These are phyloP conservation scores for Adenanthera pavonina DNA, from an alignment of 306 rosid genomes.

Conservation along the genomic window DNA sequence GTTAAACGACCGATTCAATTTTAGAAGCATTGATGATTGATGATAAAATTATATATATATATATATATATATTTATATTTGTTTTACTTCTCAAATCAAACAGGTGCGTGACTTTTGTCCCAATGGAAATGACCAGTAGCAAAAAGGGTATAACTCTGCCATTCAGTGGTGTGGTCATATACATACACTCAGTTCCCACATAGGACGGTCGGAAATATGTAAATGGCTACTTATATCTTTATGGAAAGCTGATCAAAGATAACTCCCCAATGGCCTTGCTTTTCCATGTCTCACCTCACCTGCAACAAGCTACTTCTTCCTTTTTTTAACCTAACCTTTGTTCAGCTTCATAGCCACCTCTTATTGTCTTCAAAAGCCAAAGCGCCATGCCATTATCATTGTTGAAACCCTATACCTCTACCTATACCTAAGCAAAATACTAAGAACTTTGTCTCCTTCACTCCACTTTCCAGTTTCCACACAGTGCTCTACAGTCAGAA, in stretches of 20 bases:
- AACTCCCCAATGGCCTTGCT: conserved; percentile 2
- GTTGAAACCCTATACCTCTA: not conserved
- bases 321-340: not conserved
- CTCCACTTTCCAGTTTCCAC: too few species aligned
- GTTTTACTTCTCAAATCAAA: not conserved
- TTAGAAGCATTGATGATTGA: too few species aligned
- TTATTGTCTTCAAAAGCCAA: conserved; percentile 34
- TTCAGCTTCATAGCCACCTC: conserved; percentile 28
- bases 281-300: not conserved
- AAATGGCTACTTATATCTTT: not conserved
- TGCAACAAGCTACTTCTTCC: not conserved
- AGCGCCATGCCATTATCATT: conserved; percentile 17
- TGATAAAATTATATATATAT: too few species aligned
- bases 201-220: conserved; percentile 29
- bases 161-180: not conserved
- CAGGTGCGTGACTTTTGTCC: not conserved
- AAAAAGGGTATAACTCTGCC: not conserved
- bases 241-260: conserved; percentile 36
- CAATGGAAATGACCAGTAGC: not conserved
- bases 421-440: not conserved
- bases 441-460: not conserved
- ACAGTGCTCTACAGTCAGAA: not conserved
- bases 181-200: conserved; percentile 35
- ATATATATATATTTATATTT: not conserved
- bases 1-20: too few species aligned